Evolutionary conservation across 192 early-diverging fungal species (phyloP), one percentile per base, ranked within the genome.

Genomic region (Dissophora ornata): DNA sequence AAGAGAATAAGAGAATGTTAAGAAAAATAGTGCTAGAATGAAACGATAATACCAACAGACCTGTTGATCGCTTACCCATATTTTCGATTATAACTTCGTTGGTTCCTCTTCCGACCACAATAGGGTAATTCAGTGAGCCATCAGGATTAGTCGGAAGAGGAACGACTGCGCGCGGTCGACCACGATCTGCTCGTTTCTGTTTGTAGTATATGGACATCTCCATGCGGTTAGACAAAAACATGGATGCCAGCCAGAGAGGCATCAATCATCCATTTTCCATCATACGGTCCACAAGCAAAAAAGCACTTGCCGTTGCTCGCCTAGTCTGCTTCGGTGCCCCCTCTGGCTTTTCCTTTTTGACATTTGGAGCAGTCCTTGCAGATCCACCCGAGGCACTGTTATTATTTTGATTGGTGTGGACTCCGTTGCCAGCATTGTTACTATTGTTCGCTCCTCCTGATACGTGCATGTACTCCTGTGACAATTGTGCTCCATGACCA

Each of bases 51-150:
- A n/a, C n/a, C n/a, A n/a, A n/a, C n/a, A n/a, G n/a, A n/a, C n/a
- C n/a, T n/a, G n/a, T n/a, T 38, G 36, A 38, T 12, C 0, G 40
- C 34, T 42, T 79, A 71, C 90, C 90, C 55, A 91, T 82, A 28
- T 71, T 70, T 24, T 84, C 84, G 45, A 91, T 83, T 10, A 80
- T 82, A 16, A 89, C 84, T 62, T 86, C 85, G 55, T 91, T 88
- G 12, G 80, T 83, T 52, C 88, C 88, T 53, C 77, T 83, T 28
- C 88, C 88, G 33, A 91, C 77, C 4, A 82, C 80, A 26, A 87
- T 84, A 2, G 90, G 90, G 21, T 87, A 84, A 11, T 81, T 69
- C 13, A 89, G 48, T 10, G 81, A 63, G 29, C 88, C 87, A 42
- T 83, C 70, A 4, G 79, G 57, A 40, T 86, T 86, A 22, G 81